phyloP scores from a whole-genome alignment of 2,329 filamentous ascomycete species.

The Tolypocladium cylindrosporum region DNA sequence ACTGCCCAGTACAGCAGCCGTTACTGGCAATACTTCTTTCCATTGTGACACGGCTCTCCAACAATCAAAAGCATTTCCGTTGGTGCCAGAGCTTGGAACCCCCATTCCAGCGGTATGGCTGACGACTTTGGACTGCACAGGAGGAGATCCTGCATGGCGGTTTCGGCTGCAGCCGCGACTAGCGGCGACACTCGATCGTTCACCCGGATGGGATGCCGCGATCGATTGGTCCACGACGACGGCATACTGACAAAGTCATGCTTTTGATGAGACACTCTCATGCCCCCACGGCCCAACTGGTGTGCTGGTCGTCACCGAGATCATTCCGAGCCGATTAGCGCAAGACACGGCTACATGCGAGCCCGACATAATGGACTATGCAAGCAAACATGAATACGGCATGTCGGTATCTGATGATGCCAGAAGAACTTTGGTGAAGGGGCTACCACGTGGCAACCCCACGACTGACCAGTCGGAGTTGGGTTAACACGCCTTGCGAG shows the following conservation, averaged over 20 bases:
- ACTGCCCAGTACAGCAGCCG: not conserved
- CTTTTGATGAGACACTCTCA: not conserved
- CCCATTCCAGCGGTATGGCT: not conserved
- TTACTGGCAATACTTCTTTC: not conserved
- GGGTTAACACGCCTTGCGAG: not conserved
- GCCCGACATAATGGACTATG: not conserved
- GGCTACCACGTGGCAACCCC: not conserved
- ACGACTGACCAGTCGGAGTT: not conserved
- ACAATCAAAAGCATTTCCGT: not conserved
- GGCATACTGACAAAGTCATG: not conserved
- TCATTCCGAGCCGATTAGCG: not conserved
- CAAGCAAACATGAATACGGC: not conserved
- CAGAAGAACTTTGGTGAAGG: not conserved
- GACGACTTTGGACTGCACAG: not conserved
- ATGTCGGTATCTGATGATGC: not conserved
- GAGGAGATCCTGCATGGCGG: not conserved
- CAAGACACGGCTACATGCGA: not conserved
- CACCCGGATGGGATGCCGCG: not conserved
- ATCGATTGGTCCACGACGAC: conserved; percentile 3
- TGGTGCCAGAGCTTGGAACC: not conserved
- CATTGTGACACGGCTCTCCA: not conserved
- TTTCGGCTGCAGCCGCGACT: not conserved
- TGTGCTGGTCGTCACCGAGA: not conserved
- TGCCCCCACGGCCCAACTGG: not conserved
- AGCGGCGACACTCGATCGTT: not conserved